Evolutionary conservation across 1,139 yeast genomes (phyloP).

Genomic region (Saccharomyces hybrid): DNA sequence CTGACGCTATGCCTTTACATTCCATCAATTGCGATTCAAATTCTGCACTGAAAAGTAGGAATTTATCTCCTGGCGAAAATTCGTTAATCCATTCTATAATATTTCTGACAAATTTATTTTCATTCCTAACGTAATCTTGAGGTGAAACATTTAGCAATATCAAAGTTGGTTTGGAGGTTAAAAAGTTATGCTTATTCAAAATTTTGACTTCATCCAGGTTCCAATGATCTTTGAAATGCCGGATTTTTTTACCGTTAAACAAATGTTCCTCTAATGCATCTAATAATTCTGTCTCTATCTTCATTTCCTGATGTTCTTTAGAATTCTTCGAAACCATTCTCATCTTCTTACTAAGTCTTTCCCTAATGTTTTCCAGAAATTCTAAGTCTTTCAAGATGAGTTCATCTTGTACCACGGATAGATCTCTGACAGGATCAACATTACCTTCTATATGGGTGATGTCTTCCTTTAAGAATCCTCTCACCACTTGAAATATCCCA

Average conservation of each 20-base stretch:
- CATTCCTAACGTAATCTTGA: conserved; percentile 40
- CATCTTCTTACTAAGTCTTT: conserved; percentile 38
- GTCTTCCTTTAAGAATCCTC: conserved; percentile 63
- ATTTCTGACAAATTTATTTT: conserved; percentile 40
- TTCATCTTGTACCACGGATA: conserved; percentile 64
- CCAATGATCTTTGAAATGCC: conserved; percentile 42
- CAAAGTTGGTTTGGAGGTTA: conserved; percentile 67
- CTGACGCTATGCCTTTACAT: conserved; percentile 24
- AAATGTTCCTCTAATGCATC: conserved; percentile 43
- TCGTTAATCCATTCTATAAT: conserved; percentile 48
- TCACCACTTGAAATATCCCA: conserved; percentile 63
- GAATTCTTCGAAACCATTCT: conserved; percentile 36
- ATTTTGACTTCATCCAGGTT: conserved; percentile 48
- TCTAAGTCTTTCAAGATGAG: conserved; percentile 66
- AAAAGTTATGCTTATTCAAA: conserved; percentile 50
- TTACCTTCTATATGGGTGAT: conserved; percentile 62
- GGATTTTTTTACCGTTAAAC: conserved; percentile 53
- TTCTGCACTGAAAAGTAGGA: conserved; percentile 54
- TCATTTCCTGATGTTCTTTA: conserved; percentile 33
- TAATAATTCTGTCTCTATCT: conserved; percentile 42
- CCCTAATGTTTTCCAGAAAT: conserved; percentile 50
- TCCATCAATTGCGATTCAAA: conserved; percentile 42
- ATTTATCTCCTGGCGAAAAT: conserved; percentile 48
- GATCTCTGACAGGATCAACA: conserved; percentile 60
- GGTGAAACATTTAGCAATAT: conserved; percentile 53